Base-by-base conservation (phyloP, 805 yeast species). In the Saturnispora sekii region DNA sequence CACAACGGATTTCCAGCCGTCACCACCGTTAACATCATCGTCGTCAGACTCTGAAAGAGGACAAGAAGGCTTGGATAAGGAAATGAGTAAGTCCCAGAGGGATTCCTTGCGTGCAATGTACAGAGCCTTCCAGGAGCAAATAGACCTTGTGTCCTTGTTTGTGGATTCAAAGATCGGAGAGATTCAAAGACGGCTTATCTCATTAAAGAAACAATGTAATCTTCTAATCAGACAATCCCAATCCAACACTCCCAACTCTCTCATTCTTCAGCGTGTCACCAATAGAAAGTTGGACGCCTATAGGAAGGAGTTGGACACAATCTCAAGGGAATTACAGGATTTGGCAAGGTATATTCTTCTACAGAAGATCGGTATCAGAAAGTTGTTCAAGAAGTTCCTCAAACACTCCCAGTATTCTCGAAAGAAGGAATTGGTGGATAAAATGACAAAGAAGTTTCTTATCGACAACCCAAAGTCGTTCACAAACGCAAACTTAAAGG, bases 281-380 rank as follows among this genome's bases (percentile, higher is more conserved):
- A 46, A 48, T 3, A 53, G 59, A 30, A 56, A 58, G 39, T 36
- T 63, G 15, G 33, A 51, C 3, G 44, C 50, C 4, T 56, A 59
- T 16, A 57, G 59, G 59, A 56, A 53, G 42, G 77, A 66, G 56
- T 68, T 65, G 56, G 68, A 56, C 40, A 64, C 51, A 49, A 71
- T 69, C 37, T 73, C 72, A 45, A 64, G 54, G 14, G 80, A 76
- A 38, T 64, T 83, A 26, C 84, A 81, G 53, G 74, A 79, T 49
- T 64, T 85, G 39, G 71, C 84, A n/a, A 69, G 86, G 49, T 85
- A 81, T 56, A 74, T 84, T 12, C 64, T 80, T 17, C 72, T 84
- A 7, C 95, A 85, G 57, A 79, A 80, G 55, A 78, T 86, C 3
- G 94, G 79, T 5, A 69, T 83, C 40, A 70, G 80, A 49, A 85